Evolutionary conservation across 2,329 filamentous ascomycete species (phyloP).

Genomic region (Colletotrichum neosansevieriae): DNA sequence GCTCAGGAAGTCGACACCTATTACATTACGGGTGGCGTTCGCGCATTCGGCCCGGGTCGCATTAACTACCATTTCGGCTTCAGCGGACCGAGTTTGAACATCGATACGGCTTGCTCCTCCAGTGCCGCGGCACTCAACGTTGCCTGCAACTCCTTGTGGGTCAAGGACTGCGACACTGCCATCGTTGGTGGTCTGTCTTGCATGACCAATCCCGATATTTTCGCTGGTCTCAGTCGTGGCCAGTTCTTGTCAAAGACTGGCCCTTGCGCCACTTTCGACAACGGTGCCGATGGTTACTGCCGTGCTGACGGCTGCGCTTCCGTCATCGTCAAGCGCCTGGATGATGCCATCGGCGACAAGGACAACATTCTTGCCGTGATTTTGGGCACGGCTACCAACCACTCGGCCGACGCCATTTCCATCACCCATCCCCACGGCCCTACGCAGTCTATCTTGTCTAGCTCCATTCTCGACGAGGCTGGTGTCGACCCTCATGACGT

Average conservation of each 20-base stretch:
- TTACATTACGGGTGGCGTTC: slow-evolving; percentile 62
- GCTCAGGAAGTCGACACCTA: slow-evolving; percentile 74
- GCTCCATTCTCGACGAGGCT: slow-evolving; percentile 76
- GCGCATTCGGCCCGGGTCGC: slow-evolving; percentile 67
- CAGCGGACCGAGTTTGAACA: slow-evolving; percentile 77
- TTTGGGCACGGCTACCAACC: slow-evolving; percentile 80
- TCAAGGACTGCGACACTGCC: slow-evolving; percentile 83
- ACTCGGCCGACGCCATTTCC: slow-evolving; percentile 83
- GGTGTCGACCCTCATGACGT: slow-evolving; percentile 82
- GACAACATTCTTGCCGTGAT: slow-evolving; percentile 85
- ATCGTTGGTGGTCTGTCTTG: slow-evolving; percentile 84
- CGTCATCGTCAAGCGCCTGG: slow-evolving; percentile 82
- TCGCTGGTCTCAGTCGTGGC: slow-evolving; percentile 79
- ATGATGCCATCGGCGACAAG: slow-evolving; percentile 81
- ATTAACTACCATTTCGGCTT: slow-evolving; percentile 87
- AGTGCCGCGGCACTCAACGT: slow-evolving; percentile 79
- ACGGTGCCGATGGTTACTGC: slow-evolving; percentile 85
- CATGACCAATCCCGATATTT: slow-evolving; percentile 85
- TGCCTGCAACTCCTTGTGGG: slow-evolving; percentile 77
- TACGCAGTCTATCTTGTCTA: slow-evolving; percentile 79
- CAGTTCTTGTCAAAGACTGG: slow-evolving; percentile 84
- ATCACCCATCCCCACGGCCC: slow-evolving; percentile 87
- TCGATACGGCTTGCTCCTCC: slow-evolving; percentile 83
- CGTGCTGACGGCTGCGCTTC: slow-evolving; percentile 81
- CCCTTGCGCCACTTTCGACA: slow-evolving; percentile 84